Base-by-base conservation (phyloP, 1,284 basidiomycete species). In the Wallemia mellicola region DNA sequence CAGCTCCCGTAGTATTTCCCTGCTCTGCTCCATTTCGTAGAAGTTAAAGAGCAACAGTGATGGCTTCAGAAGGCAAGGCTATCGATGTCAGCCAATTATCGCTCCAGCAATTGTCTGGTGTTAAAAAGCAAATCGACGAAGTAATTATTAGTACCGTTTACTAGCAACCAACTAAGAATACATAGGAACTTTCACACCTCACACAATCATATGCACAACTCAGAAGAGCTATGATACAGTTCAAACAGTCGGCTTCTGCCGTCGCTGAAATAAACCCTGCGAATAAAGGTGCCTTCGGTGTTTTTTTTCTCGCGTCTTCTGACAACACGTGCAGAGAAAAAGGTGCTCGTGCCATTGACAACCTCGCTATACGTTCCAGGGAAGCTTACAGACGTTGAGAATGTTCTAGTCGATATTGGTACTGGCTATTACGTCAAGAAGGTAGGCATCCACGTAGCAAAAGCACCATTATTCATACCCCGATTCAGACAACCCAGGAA, bases 401-500 rank as follows among this genome's bases (percentile, higher is more conserved):
- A 86, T 64, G 89, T 98, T 58, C 82, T 96, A 61, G 80, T 98
- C 22, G 92, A 98, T 68, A 78, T 98, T 28, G 92, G 92, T 1
- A 96, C 92, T 0, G 92, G 92, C 0, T 98, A 95, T 72, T 96
- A 83, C 67, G 82, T 98, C 22, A 82, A 86, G 70, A 96, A 95
- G 77, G 89, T 87, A 60, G 61, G n/a, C n/a, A n/a, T n/a, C n/a
- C n/a, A n/a, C n/a, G n/a, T n/a, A n/a, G n/a, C n/a, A n/a, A n/a
- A n/a, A n/a, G n/a, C n/a, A n/a, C n/a, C n/a, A n/a, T n/a, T n/a
- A n/a, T n/a, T n/a, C n/a, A n/a, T n/a, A n/a, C n/a, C n/a, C n/a
- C n/a, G n/a, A n/a, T n/a, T n/a, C n/a, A 26, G 86, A 81, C 80
- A 26, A 82, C 82, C 25, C 69, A 75, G n/a, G 80, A 89, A 70